Percentiles rank a stretch among this genome's conserved stretches.
These are phyloP conservation scores for Penicillium aurantiogriseum DNA, from an alignment of 2,329 filamentous ascomycete genomes.

Conservation along the genomic window DNA sequence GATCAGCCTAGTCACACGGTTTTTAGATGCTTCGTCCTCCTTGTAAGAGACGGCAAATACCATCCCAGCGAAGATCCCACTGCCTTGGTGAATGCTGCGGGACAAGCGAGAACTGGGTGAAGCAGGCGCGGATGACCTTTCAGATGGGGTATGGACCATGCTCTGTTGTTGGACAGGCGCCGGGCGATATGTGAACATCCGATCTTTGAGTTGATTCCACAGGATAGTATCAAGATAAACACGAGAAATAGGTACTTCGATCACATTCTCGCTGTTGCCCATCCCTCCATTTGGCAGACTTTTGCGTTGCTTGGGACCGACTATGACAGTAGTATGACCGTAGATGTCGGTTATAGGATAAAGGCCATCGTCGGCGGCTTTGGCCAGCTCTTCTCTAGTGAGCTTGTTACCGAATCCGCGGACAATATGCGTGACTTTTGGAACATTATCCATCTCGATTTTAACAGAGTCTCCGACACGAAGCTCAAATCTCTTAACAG, in stretches of 20 bases:
- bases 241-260: conserved; percentile 44
- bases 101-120: conserved; percentile 53
- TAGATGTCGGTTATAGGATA: conserved; percentile 43
- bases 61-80: conserved; percentile 72
- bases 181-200: conserved; percentile 35
- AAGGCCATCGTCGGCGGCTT: conserved; percentile 24
- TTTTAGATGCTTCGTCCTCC: conserved; percentile 56
- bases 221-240: conserved; percentile 49
- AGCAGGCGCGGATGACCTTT: conserved; percentile 40
- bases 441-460: conserved; percentile 43
- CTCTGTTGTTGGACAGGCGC: conserved; percentile 18
- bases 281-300: conserved; percentile 38
- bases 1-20: conserved; percentile 62
- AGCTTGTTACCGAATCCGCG: conserved; percentile 42
- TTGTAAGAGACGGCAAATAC: conserved; percentile 79
- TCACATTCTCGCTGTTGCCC: conserved; percentile 30
- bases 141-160: conserved; percentile 39
- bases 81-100: conserved; percentile 34
- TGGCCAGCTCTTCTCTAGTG: conserved; percentile 26
- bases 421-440: conserved; percentile 46
- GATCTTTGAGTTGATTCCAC: conserved; percentile 47
- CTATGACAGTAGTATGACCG: conserved; percentile 42
- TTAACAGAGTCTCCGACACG: conserved; percentile 48
- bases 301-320: conserved; percentile 45
- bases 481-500: conserved; percentile 47